Conservation (phyloP, 768 basidiomycete genomes). For the Mycena alexandri region DNA sequence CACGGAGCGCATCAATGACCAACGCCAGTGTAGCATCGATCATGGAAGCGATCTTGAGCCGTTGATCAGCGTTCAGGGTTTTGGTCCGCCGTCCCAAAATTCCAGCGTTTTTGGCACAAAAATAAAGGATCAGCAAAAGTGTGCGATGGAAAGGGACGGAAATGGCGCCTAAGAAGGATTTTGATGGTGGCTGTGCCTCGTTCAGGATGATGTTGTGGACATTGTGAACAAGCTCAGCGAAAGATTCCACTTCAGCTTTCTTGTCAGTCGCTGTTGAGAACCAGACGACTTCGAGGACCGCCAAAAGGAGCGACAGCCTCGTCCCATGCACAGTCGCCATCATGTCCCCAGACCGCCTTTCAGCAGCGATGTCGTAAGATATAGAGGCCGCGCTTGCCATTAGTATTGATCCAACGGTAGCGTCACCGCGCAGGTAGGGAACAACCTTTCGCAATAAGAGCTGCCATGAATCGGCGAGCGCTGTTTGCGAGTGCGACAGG, state of each 20-base stretch:
- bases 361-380: slow-evolving; percentile 74
- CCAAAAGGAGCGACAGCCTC: slow-evolving; percentile 78
- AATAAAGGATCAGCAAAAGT: slow-evolving; percentile 85
- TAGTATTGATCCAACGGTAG: slow-evolving; percentile 65
- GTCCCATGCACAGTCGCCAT: slow-evolving; percentile 86
- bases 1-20: slow-evolving; percentile 74
- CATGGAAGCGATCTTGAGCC: slow-evolving; percentile 68
- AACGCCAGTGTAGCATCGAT: slow-evolving; percentile 74
- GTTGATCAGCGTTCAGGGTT: slow-evolving; percentile 69
- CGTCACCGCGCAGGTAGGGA: slow-evolving; percentile 74
- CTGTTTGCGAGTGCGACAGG: slow-evolving; percentile 81
- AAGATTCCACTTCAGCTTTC: slow-evolving; percentile 65
- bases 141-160: slow-evolving; percentile 82
- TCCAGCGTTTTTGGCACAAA: slow-evolving; percentile 75
- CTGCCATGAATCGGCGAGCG: slow-evolving; percentile 84
- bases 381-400: slow-evolving; percentile 72
- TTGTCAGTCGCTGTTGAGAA: slow-evolving; percentile 71
- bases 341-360: slow-evolving; percentile 84
- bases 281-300: slow-evolving; percentile 85
- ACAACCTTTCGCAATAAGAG: slow-evolving; percentile 73
- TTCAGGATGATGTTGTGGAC: slow-evolving; percentile 77
- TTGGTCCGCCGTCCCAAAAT: slow-evolving; percentile 63
- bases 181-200: slow-evolving; percentile 78
- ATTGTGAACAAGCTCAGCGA: slow-evolving; percentile 72
- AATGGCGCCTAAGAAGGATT: slow-evolving; percentile 76